These are phyloP conservation scores for Sphagnum contortum DNA, from an alignment of 225 moss, liverwort and hornwort genomes.

Conservation along the genomic window DNA sequence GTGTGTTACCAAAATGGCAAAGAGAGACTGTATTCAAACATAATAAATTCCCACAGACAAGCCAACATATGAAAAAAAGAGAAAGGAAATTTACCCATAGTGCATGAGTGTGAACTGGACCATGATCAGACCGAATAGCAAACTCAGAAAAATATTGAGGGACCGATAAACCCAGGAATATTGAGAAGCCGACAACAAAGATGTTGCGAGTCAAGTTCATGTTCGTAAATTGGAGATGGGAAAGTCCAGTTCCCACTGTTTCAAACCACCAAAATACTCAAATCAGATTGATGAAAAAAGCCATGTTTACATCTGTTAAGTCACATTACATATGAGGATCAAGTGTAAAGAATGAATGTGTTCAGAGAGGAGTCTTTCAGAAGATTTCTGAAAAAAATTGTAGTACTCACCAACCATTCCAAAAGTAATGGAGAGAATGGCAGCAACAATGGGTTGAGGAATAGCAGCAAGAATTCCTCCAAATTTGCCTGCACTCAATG, in stretches of 20 bases:
- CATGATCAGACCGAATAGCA: conserved; percentile 46
- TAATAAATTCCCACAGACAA: too few species aligned
- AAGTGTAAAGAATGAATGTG: too few species aligned
- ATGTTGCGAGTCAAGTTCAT: conserved; percentile 95
- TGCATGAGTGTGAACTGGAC: conserved; percentile 54
- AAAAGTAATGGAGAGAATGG: conserved; percentile 57
- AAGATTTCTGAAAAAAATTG: too few species aligned
- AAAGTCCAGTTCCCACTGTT: conserved; percentile 61
- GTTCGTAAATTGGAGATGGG: conserved; percentile 76
- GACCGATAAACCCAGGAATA: conserved; percentile 79
- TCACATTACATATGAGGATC: too few species aligned
- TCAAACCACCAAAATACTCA: too few species aligned
- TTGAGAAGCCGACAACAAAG: conserved; percentile 72
- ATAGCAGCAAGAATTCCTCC: conserved; percentile 55
- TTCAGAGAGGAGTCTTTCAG: too few species aligned
- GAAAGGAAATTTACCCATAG: conserved; percentile 33
- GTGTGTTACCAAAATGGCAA: too few species aligned
- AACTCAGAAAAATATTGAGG: conserved; percentile 87
- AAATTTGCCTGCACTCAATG: conserved; percentile 47
- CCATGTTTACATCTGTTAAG: too few species aligned
- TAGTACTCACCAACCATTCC: conserved; percentile 55
- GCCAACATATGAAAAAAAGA: too few species aligned
- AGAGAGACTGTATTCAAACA: too few species aligned
- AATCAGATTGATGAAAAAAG: too few species aligned
- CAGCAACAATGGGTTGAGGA: conserved; percentile 57